Base-by-base conservation (phyloP, 2,329 filamentous ascomycete species). In the Pseudocercospora macadamiae region DNA sequence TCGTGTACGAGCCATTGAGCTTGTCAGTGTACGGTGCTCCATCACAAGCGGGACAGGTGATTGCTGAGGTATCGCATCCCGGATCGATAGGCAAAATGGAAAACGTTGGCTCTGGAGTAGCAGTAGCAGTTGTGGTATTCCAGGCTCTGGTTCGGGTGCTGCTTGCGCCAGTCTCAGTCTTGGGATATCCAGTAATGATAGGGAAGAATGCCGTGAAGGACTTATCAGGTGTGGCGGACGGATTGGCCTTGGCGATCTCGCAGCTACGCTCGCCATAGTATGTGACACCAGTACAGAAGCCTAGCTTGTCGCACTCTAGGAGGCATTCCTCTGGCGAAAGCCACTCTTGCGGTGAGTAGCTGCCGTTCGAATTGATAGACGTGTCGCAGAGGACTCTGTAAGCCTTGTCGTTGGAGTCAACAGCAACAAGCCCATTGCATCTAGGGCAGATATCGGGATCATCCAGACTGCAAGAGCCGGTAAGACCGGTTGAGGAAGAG, bases 201-300 rank as follows among this genome's bases (percentile, higher is more conserved):
- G 68, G 68, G 44, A 69, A 36, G 60, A 70, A 70, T 12, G 66
- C 68, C 4, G 64, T 67, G 39, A 66, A 67, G 2, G 64, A 65
- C 8, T 51, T 53, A 21, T 64, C 52, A 9, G 51, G 39, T 6
- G 49, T 61, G 56, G 32, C 60, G 59, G 30, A 64, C 48, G 49
- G 64, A 7, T 55, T 39, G 10, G 62, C 64, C 36, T 62, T 66
- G 18, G 67, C 68, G 42, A 70, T 62, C 52, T 65, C 59, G 52
- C 68, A 70, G 51, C 54, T 66, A 14, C 64, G 62, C 26, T 65
- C 57, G 7, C 56, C 59, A 25, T 57, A 63, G 62, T 64, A 70
- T 9, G 59, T 67, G 23, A 63, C 54, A 14, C 66, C 66, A 21
- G 55, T 51, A 53, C 68, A 70, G 54, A 64, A 68, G 18, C 56